Evolutionary conservation across 257 asterid species (phyloP).

Genomic region (Nicotiana obtusifolia): DNA sequence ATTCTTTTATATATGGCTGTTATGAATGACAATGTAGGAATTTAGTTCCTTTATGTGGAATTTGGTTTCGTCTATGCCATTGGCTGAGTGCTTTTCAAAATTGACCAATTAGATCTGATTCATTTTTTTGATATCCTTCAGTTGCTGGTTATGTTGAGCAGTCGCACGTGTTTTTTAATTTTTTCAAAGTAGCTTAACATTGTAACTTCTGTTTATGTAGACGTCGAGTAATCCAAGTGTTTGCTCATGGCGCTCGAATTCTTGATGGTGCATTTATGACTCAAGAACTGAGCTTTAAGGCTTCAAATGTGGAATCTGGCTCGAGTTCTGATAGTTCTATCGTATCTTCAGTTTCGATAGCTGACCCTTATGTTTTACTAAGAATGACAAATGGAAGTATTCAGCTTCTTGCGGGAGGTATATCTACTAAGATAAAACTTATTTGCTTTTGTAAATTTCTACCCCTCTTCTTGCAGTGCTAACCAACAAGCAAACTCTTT

Average conservation of each 20-base stretch:
- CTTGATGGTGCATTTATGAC: conserved; percentile 97
- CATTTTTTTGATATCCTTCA: too few relatives aligned
- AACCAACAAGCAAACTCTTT: not conserved
- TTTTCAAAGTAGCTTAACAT: conserved; percentile 7
- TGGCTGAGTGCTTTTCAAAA: not conserved
- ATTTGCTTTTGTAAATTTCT: not conserved
- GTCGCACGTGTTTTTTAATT: not conserved
- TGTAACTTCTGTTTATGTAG: conserved; percentile 32
- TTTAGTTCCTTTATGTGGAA: not conserved
- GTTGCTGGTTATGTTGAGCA: not conserved
- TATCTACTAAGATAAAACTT: not conserved
- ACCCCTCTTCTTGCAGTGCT: not conserved
- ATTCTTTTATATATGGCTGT: not conserved
- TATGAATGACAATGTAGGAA: not conserved
- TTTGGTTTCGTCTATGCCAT: not conserved
- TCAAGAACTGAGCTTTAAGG: conserved; percentile 81
- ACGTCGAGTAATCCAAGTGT: conserved; percentile 93
- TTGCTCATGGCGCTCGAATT: conserved; percentile 88
- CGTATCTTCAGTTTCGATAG: conserved; percentile 84
- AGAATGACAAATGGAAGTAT: conserved; percentile 91
- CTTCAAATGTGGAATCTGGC: conserved; percentile 61
- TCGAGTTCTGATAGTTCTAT: conserved; percentile 57
- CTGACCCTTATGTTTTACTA: conserved; percentile 90
- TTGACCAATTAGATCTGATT: not conserved
- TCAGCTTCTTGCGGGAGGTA: conserved; percentile 98